These are phyloP conservation scores for Glycine soja DNA, from an alignment of 306 rosid genomes.

Conservation along the genomic window DNA sequence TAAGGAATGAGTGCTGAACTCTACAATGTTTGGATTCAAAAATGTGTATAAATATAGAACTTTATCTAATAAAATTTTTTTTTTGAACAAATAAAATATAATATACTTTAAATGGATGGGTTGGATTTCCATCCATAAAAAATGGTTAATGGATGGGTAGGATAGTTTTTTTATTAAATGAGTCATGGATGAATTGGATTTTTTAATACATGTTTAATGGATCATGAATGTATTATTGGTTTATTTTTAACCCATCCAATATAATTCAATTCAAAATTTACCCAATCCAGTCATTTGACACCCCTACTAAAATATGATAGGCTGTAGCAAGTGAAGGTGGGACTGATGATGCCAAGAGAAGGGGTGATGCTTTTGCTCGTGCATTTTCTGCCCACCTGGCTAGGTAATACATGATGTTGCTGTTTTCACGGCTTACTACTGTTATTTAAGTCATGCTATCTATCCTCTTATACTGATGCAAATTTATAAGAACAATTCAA, in stretches of 20 bases:
- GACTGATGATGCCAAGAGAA: slow-evolving; percentile 88
- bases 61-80: neutral
- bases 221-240: neutral
- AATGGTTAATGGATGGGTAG: neutral
- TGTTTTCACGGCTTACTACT: slow-evolving; percentile 13
- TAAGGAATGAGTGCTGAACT: too few relatives aligned
- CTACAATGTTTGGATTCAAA: too few relatives aligned
- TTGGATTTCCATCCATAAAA: neutral
- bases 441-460: neutral
- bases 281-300: neutral
- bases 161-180: neutral
- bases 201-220: neutral
- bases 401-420: slow-evolving; percentile 54
- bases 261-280: neutral
- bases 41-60: neutral
- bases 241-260: neutral
- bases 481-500: neutral
- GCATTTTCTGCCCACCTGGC: slow-evolving; percentile 88
- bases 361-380: slow-evolving; percentile 87
- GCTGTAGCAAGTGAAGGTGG: slow-evolving; percentile 97
- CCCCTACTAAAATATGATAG: slow-evolving; percentile 52
- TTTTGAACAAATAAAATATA: neutral
- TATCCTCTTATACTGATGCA: slow-evolving; percentile 22
- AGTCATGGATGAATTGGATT: neutral
- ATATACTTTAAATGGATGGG: neutral